Base-by-base conservation (phyloP, 331 rosid species). In the Phaseolus coccineus region DNA sequence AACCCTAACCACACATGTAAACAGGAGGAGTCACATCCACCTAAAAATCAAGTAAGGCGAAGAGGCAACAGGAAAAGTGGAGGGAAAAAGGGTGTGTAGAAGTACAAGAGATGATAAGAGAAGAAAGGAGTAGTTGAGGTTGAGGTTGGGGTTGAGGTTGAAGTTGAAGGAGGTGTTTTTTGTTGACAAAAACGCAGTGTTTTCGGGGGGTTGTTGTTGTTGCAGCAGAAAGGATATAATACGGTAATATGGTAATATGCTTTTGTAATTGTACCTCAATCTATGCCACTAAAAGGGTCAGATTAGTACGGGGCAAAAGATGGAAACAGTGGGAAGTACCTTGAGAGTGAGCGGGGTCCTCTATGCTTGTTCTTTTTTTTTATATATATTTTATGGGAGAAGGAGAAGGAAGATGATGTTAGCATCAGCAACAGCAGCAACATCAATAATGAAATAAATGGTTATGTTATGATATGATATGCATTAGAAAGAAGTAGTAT, bases 1-100 rank as follows among this genome's bases (percentile, higher is more conserved):
- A 92, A 92, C 92, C 91, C 96, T 82, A 82, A 71, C 65, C 83
- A 48, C 82, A 75, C 19, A 27, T 39, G 42, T 67, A 40, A 35
- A 82, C 35, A 33, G 39, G 55, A 81, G n/a, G 64, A 73, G 62
- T 79, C 84, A 86, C 90, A 58, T 58, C 37, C 37, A 58, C 65
- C 37, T 12, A 46, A 46, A 46, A 46, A 46, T 46, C 12, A 46
- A 46, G 5, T 1, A 46, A 46, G 51, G 5, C 12, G 51, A 27
- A 12, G 28, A 57, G 58, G 62, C 31, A 66, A 57, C 31, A 67
- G 48, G 15, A n/a, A 42, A 30, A 47, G 35, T 1, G 4, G 19
- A 16, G 8, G 2, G 2, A 6, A 52, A 52, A 52, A 3, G 51
- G 5, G 51, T 46, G 51, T 46, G 1, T 2, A 12, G 15, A 46